These are phyloP conservation scores for Camellia granthamiana DNA, from an alignment of 148 eudicot species.

Conservation along the genomic window DNA sequence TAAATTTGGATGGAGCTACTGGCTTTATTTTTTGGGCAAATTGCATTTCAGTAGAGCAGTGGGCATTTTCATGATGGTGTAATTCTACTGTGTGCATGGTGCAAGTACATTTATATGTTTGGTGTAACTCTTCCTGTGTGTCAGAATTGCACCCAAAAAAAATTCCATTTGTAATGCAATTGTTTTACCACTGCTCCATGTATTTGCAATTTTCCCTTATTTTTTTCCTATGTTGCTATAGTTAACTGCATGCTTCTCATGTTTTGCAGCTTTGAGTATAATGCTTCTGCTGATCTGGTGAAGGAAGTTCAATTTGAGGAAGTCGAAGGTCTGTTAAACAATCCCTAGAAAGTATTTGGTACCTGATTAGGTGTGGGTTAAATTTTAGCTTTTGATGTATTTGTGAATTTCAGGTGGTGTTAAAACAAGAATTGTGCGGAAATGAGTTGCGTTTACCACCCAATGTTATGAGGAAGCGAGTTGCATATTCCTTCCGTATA, in stretches of 20 bases:
- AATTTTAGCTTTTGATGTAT: constrained; percentile 3
- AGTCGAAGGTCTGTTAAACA: constrained; percentile 61
- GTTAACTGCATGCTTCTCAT: neutral
- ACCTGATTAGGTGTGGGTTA: neutral
- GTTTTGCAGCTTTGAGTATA: constrained; percentile 46
- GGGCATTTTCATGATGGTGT: no score
- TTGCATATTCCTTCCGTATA: neutral
- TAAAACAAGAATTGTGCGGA: constrained; percentile 62
- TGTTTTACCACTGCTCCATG: no score
- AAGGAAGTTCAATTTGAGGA: constrained; percentile 86
- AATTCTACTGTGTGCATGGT: neutral
- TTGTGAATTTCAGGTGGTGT: constrained; percentile 61
- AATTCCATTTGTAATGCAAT: no score
- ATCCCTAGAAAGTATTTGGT: neutral
- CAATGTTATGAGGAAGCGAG: neutral
- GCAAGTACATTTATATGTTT: neutral
- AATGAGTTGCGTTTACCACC: constrained; percentile 27
- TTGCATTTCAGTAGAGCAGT: no score
- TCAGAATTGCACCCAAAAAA: no score
- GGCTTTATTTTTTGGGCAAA: neutral
- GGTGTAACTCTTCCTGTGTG: no score
- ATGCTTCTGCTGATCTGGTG: constrained; percentile 82
- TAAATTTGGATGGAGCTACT: neutral
- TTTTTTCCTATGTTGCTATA: no score
- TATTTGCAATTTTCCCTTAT: no score